A percentile compares a stretch with the other conserved stretches of the same genome.
These are phyloP conservation scores for Helenozyma baotianmanensis DNA, from an alignment of 805 yeast species.

Conservation along the genomic window DNA sequence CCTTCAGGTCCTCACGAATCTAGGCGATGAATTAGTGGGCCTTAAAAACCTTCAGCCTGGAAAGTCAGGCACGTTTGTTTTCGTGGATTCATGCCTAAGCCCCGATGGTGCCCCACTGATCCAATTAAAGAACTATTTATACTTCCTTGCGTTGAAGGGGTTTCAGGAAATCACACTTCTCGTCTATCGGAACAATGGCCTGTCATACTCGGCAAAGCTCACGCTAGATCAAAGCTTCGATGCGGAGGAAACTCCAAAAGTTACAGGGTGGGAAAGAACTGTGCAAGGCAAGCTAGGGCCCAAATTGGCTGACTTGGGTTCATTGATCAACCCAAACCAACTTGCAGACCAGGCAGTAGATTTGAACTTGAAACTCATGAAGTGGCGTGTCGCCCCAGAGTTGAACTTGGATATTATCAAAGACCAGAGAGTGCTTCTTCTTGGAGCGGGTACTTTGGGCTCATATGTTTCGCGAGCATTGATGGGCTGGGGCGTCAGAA, in stretches of 20 bases:
- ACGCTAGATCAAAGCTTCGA: conserved; percentile 9
- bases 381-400: conserved; percentile 90
- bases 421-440: conserved; percentile 58
- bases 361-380: conserved; percentile 86
- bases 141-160: conserved; percentile 35
- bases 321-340: conserved; percentile 73
- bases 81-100: conserved; percentile 29
- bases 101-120: conserved; percentile 39
- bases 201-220: conserved; percentile 16
- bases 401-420: conserved; percentile 65
- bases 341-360: conserved; percentile 91
- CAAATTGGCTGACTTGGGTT: conserved; percentile 75
- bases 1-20: neutral
- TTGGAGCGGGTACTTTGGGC: conserved; percentile 98
- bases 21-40: conserved; percentile 1
- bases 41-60: neutral
- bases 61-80: conserved; percentile 20
- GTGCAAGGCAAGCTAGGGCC: conserved; percentile 71
- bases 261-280: conserved; percentile 91
- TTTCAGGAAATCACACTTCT: conserved; percentile 17
- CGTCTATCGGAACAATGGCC: conserved; percentile 20
- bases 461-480: conserved; percentile 83
- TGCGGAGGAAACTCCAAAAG: conserved; percentile 29
- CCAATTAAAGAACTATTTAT: conserved; percentile 55
- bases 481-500: conserved; percentile 91